Base-by-base conservation (phyloP, 345 rosid genomes). In the Cardamine occulta region DNA sequence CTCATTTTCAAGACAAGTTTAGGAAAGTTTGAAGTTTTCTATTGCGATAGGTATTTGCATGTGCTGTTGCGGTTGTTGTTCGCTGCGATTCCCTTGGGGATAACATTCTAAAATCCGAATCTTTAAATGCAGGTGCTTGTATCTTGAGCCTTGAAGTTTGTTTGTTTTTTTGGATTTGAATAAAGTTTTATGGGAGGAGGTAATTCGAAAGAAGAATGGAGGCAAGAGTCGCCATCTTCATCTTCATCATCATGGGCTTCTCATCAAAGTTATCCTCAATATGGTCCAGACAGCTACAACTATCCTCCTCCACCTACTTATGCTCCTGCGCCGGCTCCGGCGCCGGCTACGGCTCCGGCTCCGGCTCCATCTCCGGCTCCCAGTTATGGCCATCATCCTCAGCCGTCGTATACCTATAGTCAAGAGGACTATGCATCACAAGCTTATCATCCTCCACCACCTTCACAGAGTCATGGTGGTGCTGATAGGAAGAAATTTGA, bases 101-200 rank as follows among this genome's bases (percentile, higher is more conserved):
- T 42, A 39, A 39, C 0, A 39, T 39, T 68, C 79, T 42, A 17
- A 51, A 61, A 6, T 70, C 42, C 4, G 34, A 54, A 63, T 63
- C 69, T 51, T 60, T 52, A 7, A 32, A 2, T 63, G 70, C 79
- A 70, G 72, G 75, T 34, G 19, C 14, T 42, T 61, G 18, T 28
- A 24, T 32, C 18, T n/a, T 35, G 13, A 76, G 17, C 19, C 44
- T 76, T 68, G 24, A 66, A 29, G 71, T 74, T 58, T 58, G 5
- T 12, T 18, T 14, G 21, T 58, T 21, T 29, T 14, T 29, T 48
- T 23, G 5, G 2, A 15, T 52, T 47, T 40, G 31, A 24, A 52
- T 29, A 31, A 61, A 60, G 45, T 68, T 75, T 76, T 14, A 93
- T 93, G 98, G 98, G 97, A 57, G 86, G 85, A 53, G 84, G 63